Evolutionary conservation across 805 yeast genomes (phyloP).

Genomic region (Cyberlindnera lachancei): DNA sequence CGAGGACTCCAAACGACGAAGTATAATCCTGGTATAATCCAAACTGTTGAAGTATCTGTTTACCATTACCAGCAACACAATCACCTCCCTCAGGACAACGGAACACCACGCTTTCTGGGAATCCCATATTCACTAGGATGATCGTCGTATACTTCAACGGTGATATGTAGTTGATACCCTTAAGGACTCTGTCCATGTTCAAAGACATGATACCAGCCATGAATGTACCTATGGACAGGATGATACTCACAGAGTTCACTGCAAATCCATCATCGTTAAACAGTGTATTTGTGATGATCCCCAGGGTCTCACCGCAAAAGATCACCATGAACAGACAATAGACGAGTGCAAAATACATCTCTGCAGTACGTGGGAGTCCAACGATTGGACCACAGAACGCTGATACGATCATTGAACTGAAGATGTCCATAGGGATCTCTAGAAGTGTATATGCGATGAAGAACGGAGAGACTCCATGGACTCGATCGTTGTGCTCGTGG

Average conservation of each 20-base stretch:
- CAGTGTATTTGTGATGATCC: slow-evolving; percentile 69
- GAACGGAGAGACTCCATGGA: slow-evolving; percentile 63
- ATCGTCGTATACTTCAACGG: slow-evolving; percentile 69
- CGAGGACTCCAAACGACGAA: slow-evolving; percentile 30
- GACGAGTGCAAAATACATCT: slow-evolving; percentile 58
- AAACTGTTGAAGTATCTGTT: slow-evolving; percentile 45
- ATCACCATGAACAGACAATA: slow-evolving; percentile 47
- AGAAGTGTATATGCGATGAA: slow-evolving; percentile 49
- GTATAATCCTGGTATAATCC: slow-evolving; percentile 25
- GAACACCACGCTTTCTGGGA: slow-evolving; percentile 33
- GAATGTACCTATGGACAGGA: slow-evolving; percentile 63
- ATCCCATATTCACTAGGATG: slow-evolving; percentile 51
- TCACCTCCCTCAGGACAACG: slow-evolving; percentile 40
- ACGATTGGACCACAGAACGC: slow-evolving; percentile 59
- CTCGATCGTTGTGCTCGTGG: slow-evolving; percentile 69
- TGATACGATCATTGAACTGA: slow-evolving; percentile 52
- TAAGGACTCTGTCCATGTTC: slow-evolving; percentile 61
- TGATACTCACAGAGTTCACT: slow-evolving; percentile 58
- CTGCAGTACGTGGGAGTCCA: slow-evolving; percentile 64
- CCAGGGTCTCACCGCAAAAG: slow-evolving; percentile 79
- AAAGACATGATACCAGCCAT: slow-evolving; percentile 84
- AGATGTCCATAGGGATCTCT: slow-evolving; percentile 61
- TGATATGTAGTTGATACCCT: slow-evolving; percentile 66
- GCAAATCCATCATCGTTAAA: slow-evolving; percentile 77
- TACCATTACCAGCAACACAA: slow-evolving; percentile 48